Base-by-base conservation (phyloP, 257 asterid species). In the Anisodus acutangulus region DNA sequence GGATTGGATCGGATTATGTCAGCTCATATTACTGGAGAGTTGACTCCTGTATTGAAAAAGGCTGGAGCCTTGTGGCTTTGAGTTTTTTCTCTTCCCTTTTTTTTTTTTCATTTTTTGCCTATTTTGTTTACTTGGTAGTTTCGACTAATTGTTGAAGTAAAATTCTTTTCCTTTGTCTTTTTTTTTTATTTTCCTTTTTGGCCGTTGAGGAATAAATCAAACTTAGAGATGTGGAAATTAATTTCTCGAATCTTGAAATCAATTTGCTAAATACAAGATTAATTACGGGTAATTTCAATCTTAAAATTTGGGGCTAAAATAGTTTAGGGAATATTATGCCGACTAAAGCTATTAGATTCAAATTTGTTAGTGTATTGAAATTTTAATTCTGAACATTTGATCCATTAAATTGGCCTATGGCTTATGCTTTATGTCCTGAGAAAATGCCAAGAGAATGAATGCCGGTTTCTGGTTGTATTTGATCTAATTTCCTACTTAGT, bases 11-110 rank as follows among this genome's bases (percentile, higher is more conserved):
- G 89, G 85, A 83, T 95, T 13, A 94, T 95, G 93, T 90, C 91
- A 2, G 91, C 95, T 41, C 97, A 95, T 87, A 94, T 95, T 3
- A 87, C 95, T 54, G 99, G 99, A 62, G 95, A 91, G 59, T 83
- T 95, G 90, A 97, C 94, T 86, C 98, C 98, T 3, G 80, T 83
- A n/a, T 84, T 95, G 72, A 94, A 89, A 88, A 86, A 88, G 60
- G 99, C 98, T 45, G 84, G 92, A 41, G 98, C 98, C 74, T 81
- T 94, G 2, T 95, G 98, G 99, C 99, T 95, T 79, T 95, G 93
- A 94, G 15, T 17, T 72, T n/a, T 8, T 8, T 16, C 4, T 72
- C 11, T 15, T 3, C 1, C 11, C 3, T 17, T 16, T 58, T 10
- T 19, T 19, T 3, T 2, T 11, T 11, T 35, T 16, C 35, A 31